Base-by-base conservation (phyloP, 176 grass and related monocot species). In the Carex kokanica region DNA sequence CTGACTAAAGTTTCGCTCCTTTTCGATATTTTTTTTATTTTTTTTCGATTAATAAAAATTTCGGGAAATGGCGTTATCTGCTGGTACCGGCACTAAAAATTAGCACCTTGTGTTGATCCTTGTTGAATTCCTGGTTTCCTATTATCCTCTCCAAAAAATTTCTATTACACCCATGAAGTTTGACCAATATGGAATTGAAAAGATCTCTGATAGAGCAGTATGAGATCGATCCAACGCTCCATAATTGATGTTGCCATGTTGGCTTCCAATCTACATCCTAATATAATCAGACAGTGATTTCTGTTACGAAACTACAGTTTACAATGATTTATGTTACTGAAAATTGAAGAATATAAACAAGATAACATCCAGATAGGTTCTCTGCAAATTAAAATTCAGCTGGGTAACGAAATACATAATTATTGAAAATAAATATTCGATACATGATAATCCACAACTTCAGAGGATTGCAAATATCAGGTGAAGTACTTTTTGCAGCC, bases 301-400 rank as follows among this genome's bases (percentile, higher is more conserved):
- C 43, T 47, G 43, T 47, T 9, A 47, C 8, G 43, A 45, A 45
- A 45, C 43, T 45, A 60, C 0, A 60, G 18, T 17, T 69, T 69
- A 41, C 34, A 41, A n/a, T 69, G 16, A 69, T 41, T 41, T 18
- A 0, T 69, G 65, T 38, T 69, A 14, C 32, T 41, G 7, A 8
- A 69, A 69, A 69, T 18, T 69, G 65, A 34, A 41, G 34, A n/a
- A 69, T 69, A 41, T 23, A 60, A 32, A 69, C 65, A 69, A n/a
- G 65, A 38, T 40, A 68, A 41, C 16, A 69, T 69, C 34, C 32
- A 18, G 9, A 41, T 15, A 31, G 17, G 65, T 40, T 32, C 32
- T 43, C 41, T 43, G 41, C 41, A 43, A 38, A 38, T 38, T 38
- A 38, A 38, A 38, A 38, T 38, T 38, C 36, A 38, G 36, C 36